Evolutionary conservation across 2,329 filamentous ascomycete species (phyloP), one percentile per base, ranked within the genome.

Genomic region (Diaporthe aspalathi): DNA sequence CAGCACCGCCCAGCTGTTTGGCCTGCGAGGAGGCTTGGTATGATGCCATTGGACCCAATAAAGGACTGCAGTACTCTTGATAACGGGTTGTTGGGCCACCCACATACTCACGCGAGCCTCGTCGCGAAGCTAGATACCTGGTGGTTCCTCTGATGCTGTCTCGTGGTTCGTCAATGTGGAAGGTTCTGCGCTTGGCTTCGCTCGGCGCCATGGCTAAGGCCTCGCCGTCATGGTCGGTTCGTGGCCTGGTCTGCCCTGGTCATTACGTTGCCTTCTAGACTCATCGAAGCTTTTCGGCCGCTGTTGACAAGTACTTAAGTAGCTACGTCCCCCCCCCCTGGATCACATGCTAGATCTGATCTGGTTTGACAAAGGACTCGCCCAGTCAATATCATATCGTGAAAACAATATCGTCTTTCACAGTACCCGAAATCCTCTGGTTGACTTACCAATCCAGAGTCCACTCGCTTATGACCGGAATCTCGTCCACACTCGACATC

Each of bases 141-240:
- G 32, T 14, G 47, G 32, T 45, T 38, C 47, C 35, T 57, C 40
- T 38, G 49, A 24, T 40, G 43, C 53, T 43, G 24, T 47, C 47
- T 56, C 47, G 68, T 67, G 63, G 43, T 53, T 73, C 47, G 49
- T 65, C 62, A 32, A 68, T 1, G 32, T 27, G 22, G 16, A 54
- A 35, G 32, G 22, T 65, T 35, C 29, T 45, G 32, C 45, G 27
- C 71, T 73, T 73, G 71, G 71, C 71, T 62, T 65, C 14, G 63
- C 71, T 73, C 54, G 71, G 71, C 71, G 63, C 68, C 63, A 57
- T 68, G 66, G 50, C 68, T 65, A 56, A 56, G 54, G 29, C 32
- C 65, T 68, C 32, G 49, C 54, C 71, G 68, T 73, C 71, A 71
- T 71, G 17, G 63, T 40, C 50, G 49, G 24, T 62, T 40, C 57